A percentile compares a stretch with the other conserved stretches of the same genome.
Evolutionary conservation across 2,329 filamentous ascomycete species (phyloP).

Genomic region (Hortaea werneckii): DNA sequence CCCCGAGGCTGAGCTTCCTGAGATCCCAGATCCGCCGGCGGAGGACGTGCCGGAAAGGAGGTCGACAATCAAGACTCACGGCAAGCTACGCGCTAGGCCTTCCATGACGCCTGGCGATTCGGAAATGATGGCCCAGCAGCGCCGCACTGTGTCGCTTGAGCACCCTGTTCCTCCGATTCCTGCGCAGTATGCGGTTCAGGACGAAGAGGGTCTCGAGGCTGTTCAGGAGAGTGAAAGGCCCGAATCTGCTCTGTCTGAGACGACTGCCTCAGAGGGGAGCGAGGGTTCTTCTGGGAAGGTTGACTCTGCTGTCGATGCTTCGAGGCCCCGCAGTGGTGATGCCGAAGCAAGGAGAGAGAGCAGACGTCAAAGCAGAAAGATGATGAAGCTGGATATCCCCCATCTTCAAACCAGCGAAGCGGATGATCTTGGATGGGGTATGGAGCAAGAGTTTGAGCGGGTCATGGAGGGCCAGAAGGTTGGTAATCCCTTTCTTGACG

Average conservation of each 20-base stretch:
- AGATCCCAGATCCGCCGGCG: neutral
- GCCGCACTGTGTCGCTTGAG: slow-evolving; percentile 74
- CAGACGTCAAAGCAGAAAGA: slow-evolving; percentile 3
- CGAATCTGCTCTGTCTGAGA: neutral
- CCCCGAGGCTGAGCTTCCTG: slow-evolving; percentile 7
- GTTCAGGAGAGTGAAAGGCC: neutral
- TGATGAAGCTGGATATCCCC: slow-evolving; percentile 46
- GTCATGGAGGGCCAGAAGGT: slow-evolving; percentile 98
- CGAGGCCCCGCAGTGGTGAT: neutral
- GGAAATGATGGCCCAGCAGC: slow-evolving; percentile 72
- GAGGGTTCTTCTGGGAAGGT: slow-evolving; percentile 15
- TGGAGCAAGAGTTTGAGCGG: slow-evolving; percentile 87
- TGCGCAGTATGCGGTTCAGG: slow-evolving; percentile 13
- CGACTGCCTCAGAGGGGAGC: slow-evolving; percentile 16
- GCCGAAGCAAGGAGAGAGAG: neutral
- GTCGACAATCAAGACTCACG: slow-evolving; percentile 79
- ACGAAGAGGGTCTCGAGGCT: slow-evolving; percentile 7
- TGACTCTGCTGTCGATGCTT: slow-evolving; percentile 15
- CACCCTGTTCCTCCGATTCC: slow-evolving; percentile 24
- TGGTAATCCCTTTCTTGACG: slow-evolving; percentile 34
- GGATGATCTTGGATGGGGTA: slow-evolving; percentile 68
- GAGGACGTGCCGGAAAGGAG: slow-evolving; percentile 61
- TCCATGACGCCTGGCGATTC: slow-evolving; percentile 82
- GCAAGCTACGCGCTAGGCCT: slow-evolving; percentile 77
- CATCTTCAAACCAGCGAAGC: slow-evolving; percentile 60